Base-by-base conservation (phyloP, 2,329 filamentous ascomycete genomes). In the Penicillium expansum region DNA sequence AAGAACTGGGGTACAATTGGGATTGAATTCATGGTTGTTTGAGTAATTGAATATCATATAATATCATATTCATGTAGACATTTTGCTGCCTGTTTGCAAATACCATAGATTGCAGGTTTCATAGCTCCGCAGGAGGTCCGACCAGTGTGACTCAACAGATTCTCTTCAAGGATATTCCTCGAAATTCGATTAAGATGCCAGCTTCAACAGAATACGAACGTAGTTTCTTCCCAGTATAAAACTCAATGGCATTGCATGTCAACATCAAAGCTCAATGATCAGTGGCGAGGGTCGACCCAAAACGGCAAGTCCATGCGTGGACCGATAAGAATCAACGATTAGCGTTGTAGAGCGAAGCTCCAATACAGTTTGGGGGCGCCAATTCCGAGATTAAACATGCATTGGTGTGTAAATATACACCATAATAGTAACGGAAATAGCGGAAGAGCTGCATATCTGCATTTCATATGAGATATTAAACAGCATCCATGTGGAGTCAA, bases 301-400 rank as follows among this genome's bases (percentile, higher is more conserved):
- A 62, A 35, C 5, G 48, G 63, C 35, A 66, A 59, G 63, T 65
- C 48, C 56, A 63, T 47, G 62, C 63, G 61, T 45, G 11, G 16
- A 6, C 16, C 27, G 63, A 66, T 66, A 65, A 63, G 58, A 47
- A 59, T 54, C 42, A 29, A 41, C 30, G 24, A 30, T 49, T 52
- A 55, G 56, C 52, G 52, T 32, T 38, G 35, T 44, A 45, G 42
- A 47, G 50, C 52, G 56, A 48, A 38, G 52, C 39, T 44, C 20
- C 29, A 37, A 16, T 10, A 45, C 7, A 13, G n/a, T 22, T 29
- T 30, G 3, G 11, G 39, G 8, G 20, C 10, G 9, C 29, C 24
- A 27, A 27, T 8, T 18, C 35, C 48, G 30, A 37, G 13, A 22
- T 37, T 29, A 45, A 41, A 22, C 41, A 8, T 48, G 16, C 32